phyloP scores from a whole-genome alignment of 306 rosid species.

The Trifolium fragiferum region DNA sequence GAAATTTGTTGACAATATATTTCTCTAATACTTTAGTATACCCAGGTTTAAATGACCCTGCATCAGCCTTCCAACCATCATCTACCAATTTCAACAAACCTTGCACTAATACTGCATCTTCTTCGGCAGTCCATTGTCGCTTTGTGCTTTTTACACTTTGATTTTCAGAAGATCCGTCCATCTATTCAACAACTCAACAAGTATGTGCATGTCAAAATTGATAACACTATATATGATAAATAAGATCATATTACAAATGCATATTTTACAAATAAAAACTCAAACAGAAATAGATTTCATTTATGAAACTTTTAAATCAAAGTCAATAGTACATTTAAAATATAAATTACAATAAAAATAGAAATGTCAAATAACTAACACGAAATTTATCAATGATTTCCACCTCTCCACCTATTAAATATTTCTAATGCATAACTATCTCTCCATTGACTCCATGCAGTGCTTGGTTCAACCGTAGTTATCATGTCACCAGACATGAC shows the following conservation, averaged over 20 bases:
- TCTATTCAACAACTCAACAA: slow-evolving; percentile 15
- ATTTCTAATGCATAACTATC: background rate
- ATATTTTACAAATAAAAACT: background rate
- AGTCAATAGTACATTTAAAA: background rate
- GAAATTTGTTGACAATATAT: background rate
- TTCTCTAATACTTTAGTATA: background rate
- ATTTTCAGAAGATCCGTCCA: background rate
- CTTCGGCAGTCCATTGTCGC: background rate
- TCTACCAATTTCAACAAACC: slow-evolving; percentile 1
- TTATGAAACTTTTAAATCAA: background rate
- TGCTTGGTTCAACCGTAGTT: background rate
- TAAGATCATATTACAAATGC: background rate
- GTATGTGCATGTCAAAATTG: background rate
- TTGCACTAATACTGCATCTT: background rate
- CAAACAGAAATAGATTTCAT: background rate
- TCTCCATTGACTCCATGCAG: slow-evolving; percentile 7
- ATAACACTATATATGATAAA: background rate
- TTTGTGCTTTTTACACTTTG: background rate
- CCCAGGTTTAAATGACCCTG: background rate
- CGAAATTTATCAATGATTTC: background rate
- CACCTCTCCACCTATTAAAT: slow-evolving; percentile 9
- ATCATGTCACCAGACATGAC: background rate
- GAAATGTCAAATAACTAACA: background rate
- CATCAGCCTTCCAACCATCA: slow-evolving; percentile 6
- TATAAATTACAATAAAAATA: background rate